Percentiles rank a stretch among this genome's conserved stretches.
Evolutionary conservation across 2,329 filamentous ascomycete genomes (phyloP).

Genomic region (Diaporthe humulicola): DNA sequence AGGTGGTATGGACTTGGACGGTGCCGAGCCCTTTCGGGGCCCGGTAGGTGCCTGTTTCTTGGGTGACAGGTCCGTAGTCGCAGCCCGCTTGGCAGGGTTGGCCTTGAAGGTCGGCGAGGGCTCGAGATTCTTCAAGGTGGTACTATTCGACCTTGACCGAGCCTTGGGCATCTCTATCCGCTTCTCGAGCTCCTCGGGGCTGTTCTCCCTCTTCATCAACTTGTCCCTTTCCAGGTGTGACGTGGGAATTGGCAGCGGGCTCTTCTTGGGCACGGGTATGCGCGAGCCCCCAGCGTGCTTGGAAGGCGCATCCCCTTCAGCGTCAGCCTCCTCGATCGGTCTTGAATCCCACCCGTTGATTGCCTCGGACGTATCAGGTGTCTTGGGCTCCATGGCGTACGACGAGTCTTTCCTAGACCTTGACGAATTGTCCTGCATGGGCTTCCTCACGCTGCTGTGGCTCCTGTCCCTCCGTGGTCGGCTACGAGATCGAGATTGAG

Average conservation of each 20-base stretch:
- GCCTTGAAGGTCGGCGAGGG: constrained; percentile 53
- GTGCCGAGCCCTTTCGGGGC: constrained; percentile 61
- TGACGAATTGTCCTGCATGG: constrained; percentile 47
- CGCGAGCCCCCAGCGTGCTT: constrained; percentile 77
- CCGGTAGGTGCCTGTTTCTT: constrained; percentile 59
- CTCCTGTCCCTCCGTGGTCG: constrained; percentile 60
- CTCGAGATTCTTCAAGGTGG: constrained; percentile 72
- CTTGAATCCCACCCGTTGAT: constrained; percentile 76
- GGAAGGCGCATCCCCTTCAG: constrained; percentile 65
- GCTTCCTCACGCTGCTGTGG: constrained; percentile 50
- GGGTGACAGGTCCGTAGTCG: constrained; percentile 64
- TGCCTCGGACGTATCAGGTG: constrained; percentile 57
- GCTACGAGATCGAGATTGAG: constrained; percentile 67
- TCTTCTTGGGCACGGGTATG: constrained; percentile 88
- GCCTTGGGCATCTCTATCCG: constrained; percentile 71
- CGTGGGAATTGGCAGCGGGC: constrained; percentile 80
- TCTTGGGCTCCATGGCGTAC: constrained; percentile 51
- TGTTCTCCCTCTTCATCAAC: constrained; percentile 70
- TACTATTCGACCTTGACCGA: constrained; percentile 73
- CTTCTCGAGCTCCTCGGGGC: constrained; percentile 67
- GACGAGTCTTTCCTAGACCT: constrained; percentile 63
- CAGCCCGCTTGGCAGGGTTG: constrained; percentile 55
- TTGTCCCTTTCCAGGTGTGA: constrained; percentile 82
- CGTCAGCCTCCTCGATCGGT: constrained; percentile 81
- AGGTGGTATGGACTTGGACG: constrained; percentile 55